phyloP scores from a whole-genome alignment of 2,329 filamentous ascomycete genomes.

The Monosporascus sp. region DNA sequence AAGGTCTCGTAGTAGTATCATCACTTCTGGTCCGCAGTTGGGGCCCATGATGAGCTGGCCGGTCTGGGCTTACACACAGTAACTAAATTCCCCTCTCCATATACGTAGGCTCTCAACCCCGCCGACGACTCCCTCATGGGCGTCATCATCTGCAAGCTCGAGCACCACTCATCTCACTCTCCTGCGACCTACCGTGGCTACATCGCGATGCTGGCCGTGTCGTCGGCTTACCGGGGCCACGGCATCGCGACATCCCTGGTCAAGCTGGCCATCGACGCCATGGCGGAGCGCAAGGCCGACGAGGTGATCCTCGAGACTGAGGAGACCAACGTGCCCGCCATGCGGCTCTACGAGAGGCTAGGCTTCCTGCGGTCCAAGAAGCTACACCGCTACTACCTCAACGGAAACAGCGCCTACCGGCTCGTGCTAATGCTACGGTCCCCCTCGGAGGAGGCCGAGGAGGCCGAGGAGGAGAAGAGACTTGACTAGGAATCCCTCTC shows the following conservation, averaged over 20 bases:
- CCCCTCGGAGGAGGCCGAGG: constrained; percentile 10
- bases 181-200: constrained; percentile 74
- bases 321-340: constrained; percentile 82
- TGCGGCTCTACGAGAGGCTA: constrained; percentile 87
- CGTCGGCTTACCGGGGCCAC: constrained; percentile 69
- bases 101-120: constrained; percentile 52
- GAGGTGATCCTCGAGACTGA: constrained; percentile 96
- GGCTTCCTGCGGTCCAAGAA: constrained; percentile 92
- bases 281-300: constrained; percentile 78
- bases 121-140: constrained; percentile 66
- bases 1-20: constrained; percentile 9
- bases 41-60: not conserved
- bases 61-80: not conserved
- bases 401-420: constrained; percentile 90
- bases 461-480: constrained; percentile 3
- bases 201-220: constrained; percentile 97
- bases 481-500: constrained; percentile 3
- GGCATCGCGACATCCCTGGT: constrained; percentile 88
- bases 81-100: not conserved
- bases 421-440: constrained; percentile 74
- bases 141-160: constrained; percentile 91
- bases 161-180: constrained; percentile 80
- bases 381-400: constrained; percentile 90
- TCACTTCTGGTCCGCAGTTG: too few species aligned
- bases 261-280: constrained; percentile 83